Base-by-base conservation (phyloP, 2,329 filamentous ascomycete species). In the Aspergillus viridinutans region DNA sequence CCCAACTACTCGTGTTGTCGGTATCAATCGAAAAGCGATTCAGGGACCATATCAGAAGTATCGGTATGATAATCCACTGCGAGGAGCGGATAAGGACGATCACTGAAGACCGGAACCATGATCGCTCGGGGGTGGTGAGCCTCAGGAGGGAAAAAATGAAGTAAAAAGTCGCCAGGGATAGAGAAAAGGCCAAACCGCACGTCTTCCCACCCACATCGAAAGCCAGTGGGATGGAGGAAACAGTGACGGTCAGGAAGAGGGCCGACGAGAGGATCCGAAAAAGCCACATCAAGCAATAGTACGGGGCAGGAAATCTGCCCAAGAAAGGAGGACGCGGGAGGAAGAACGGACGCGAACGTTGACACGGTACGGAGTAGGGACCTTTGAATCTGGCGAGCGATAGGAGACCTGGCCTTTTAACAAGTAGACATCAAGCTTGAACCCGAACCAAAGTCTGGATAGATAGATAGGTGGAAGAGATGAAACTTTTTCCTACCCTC, bases 131-230 rank as follows among this genome's bases (percentile, higher is more conserved):
- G 0, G 92, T 96, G 14, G 86, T 81, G 59, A 97, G 82, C 70
- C 89, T 90, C 63, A 94, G 80, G 61, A 85, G 79, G 56, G 92
- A 96, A 77, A 94, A 92, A 73, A 90, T 76, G 73, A 96, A 88
- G 80, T 97, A 97, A 81, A 95, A 97, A 68, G 84, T 81, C 66
- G 93, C 92, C 54, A 97, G 85, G 50, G 90, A 86, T 54, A 97
- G 84, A 71, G 92, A 97, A 80, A 95, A 97, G 61, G 92, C 93
- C 70, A 99, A 83, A 58, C 94, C 94, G 71, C 92, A 96, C 67
- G 94, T 92, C 69, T 91, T 88, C 61, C 94, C 94, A 72, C 94
- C 94, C 69, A 97, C 93, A 84, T 99, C 94, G 80, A 97, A 97
- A 69, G 93, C 90, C 72, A 99, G 87, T 60, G 94, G 94, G 72